phyloP scores from a whole-genome alignment of 1,284 basidiomycete genomes.

The Fomitopsis pinicola region DNA sequence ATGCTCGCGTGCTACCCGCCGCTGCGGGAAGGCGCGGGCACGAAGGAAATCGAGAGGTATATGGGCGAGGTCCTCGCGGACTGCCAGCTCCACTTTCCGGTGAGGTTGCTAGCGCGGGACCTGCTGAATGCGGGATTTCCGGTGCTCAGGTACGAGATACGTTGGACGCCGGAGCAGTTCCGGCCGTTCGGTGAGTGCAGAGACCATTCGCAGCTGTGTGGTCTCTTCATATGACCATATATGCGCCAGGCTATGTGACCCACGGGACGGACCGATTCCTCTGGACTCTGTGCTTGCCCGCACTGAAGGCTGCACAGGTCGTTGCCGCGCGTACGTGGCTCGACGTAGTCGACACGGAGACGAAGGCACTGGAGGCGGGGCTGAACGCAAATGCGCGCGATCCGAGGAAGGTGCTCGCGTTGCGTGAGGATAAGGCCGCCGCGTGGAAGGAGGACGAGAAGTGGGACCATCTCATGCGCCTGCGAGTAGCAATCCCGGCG shows the following conservation, averaged over 20 bases:
- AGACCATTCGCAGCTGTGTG: background rate
- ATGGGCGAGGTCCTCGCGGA: slow-evolving; percentile 63
- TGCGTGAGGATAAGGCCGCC: slow-evolving; percentile 44
- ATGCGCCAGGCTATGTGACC: slow-evolving; percentile 54
- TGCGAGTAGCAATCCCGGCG: slow-evolving; percentile 3
- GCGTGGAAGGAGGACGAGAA: slow-evolving; percentile 45
- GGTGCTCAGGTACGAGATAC: slow-evolving; percentile 62
- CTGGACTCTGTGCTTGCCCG: slow-evolving; percentile 40
- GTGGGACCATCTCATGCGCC: slow-evolving; percentile 40
- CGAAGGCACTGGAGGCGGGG: slow-evolving; percentile 26
- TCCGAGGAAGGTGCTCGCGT: slow-evolving; percentile 38
- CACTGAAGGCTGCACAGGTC: slow-evolving; percentile 30
- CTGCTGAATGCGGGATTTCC: slow-evolving; percentile 53
- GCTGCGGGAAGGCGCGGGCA: slow-evolving; percentile 32
- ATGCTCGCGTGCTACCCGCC: slow-evolving; percentile 43
- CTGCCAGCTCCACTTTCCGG: slow-evolving; percentile 68
- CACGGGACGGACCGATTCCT: slow-evolving; percentile 58
- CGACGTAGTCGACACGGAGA: slow-evolving; percentile 31
- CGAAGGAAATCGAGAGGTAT: slow-evolving; percentile 39
- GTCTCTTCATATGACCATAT: slow-evolving; percentile 2
- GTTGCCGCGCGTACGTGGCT: slow-evolving; percentile 45
- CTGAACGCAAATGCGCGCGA: slow-evolving; percentile 26
- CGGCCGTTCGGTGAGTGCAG: slow-evolving; percentile 44
- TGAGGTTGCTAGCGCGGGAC: slow-evolving; percentile 59
- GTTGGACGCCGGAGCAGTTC: slow-evolving; percentile 61